phyloP scores from a whole-genome alignment of 2,329 filamentous ascomycete genomes.

The Pestalotiopsis sp. region DNA sequence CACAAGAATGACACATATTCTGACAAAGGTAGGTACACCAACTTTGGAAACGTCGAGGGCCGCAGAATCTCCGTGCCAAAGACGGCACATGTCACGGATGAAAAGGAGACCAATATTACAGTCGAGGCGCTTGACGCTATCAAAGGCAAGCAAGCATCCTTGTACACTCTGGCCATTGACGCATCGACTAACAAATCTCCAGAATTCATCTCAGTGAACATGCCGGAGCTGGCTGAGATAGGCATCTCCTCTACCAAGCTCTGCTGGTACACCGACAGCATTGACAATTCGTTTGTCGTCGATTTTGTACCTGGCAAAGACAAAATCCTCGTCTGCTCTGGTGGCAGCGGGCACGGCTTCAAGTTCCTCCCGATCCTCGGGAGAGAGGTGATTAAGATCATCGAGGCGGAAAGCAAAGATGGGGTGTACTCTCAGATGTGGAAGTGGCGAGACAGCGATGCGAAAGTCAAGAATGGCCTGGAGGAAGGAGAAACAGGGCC shows the following conservation, averaged over 20 bases:
- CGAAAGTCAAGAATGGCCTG: conserved; percentile 25
- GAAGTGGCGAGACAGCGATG: conserved; percentile 26
- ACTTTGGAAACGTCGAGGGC: conserved; percentile 22
- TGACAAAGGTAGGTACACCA: conserved; percentile 37
- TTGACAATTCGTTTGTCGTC: conserved; percentile 57
- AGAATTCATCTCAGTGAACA: conserved; percentile 39
- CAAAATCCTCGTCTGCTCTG: conserved; percentile 61
- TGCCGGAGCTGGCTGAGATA: conserved; percentile 44
- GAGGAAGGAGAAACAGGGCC: conserved; percentile 31
- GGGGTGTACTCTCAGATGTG: conserved; percentile 32
- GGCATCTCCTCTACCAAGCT: conserved; percentile 43
- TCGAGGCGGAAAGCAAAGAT: conserved; percentile 25
- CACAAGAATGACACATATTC: not conserved
- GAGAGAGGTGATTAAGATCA: conserved; percentile 32
- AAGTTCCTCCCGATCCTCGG: conserved; percentile 34
- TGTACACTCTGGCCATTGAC: not conserved
- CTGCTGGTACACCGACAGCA: conserved; percentile 62
- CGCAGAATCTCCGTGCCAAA: conserved; percentile 40
- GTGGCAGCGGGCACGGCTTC: conserved; percentile 53
- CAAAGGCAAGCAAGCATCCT: conserved; percentile 31
- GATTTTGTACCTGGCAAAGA: conserved; percentile 34
- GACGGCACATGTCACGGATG: conserved; percentile 36
- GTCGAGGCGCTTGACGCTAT: conserved; percentile 30
- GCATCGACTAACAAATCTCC: not conserved
- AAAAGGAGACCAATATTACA: conserved; percentile 25